Conservation (phyloP, 1,284 basidiomycete species). For the Cryptococcus amylolentus region DNA sequence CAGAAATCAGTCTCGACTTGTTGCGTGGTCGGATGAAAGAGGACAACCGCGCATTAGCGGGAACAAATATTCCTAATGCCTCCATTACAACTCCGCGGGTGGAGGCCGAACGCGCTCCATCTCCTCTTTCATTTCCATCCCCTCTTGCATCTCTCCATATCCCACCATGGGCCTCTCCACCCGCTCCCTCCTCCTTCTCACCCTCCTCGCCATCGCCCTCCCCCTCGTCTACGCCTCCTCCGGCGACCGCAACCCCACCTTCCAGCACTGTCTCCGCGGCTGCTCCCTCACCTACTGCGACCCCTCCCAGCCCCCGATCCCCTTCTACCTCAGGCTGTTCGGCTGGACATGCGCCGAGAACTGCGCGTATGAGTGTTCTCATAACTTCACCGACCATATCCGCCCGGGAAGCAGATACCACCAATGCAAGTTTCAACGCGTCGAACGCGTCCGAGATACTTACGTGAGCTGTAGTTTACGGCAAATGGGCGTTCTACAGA, state of each 20-base stretch:
- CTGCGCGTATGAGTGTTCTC: slow-evolving; percentile 87
- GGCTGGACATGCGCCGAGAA: slow-evolving; percentile 75
- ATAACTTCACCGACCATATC: slow-evolving; percentile 67
- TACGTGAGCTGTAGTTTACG: slow-evolving; percentile 56
- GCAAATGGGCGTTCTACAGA: slow-evolving; percentile 95
- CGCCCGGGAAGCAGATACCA: slow-evolving; percentile 53
- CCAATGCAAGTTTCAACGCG: slow-evolving; percentile 56
- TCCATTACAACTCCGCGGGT: no score
- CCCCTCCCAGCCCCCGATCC: slow-evolving; percentile 43
- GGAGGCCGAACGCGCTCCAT: no score
- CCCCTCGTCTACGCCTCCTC: slow-evolving; percentile 51
- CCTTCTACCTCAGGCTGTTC: slow-evolving; percentile 55
- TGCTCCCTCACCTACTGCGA: slow-evolving; percentile 47
- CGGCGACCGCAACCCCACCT: slow-evolving; percentile 60
- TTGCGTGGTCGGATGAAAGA: no score
- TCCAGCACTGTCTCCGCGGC: slow-evolving; percentile 55
- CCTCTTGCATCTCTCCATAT: no score
- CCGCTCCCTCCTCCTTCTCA: not conserved
- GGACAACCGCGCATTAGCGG: no score
- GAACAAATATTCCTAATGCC: no score
- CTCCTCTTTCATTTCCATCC: no score
- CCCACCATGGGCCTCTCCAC: no score
- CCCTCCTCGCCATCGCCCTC: slow-evolving; percentile 10
- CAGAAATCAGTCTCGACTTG: no score
- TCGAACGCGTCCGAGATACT: not conserved